Evolutionary conservation across 179 eudicot species (phyloP).

Genomic region (Vitellaria paradoxa): DNA sequence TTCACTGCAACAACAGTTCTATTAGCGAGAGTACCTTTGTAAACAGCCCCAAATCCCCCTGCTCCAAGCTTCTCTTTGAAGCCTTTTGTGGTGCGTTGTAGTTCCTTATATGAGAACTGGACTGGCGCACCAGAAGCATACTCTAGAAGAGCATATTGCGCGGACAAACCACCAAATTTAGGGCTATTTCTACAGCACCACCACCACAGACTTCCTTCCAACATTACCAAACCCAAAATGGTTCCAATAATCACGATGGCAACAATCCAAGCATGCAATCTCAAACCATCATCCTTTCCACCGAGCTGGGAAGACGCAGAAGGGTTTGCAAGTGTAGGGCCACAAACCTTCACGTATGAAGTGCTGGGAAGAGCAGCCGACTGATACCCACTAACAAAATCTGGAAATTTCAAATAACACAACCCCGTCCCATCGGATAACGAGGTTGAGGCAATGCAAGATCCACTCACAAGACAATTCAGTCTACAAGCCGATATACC

Average conservation of each 20-base stretch:
- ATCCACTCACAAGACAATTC: conserved; percentile 45
- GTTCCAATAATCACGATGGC: conserved; percentile 46
- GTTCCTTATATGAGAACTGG: conserved; percentile 69
- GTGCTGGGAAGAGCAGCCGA: conserved; percentile 79
- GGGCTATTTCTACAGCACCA: conserved; percentile 62
- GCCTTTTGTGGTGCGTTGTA: conserved; percentile 63
- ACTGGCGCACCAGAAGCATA: conserved; percentile 90
- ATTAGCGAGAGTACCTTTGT: conserved; percentile 60
- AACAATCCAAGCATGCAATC: conserved; percentile 49
- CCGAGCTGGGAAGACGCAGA: conserved; percentile 23
- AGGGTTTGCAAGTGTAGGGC: conserved; percentile 46
- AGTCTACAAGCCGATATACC: conserved; percentile 47
- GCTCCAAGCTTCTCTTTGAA: conserved; percentile 83
- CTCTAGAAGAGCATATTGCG: conserved; percentile 73
- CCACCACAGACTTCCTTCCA: conserved; percentile 67
- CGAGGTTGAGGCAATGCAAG: conserved; percentile 66
- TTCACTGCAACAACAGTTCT: conserved; percentile 61
- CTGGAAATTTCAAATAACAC: conserved; percentile 44
- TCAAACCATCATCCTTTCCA: conserved; percentile 9
- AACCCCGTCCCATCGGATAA: conserved; percentile 68
- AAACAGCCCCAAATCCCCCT: conserved; percentile 86
- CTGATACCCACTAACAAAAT: conserved; percentile 59
- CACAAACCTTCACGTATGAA: conserved; percentile 73
- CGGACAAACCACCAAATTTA: conserved; percentile 46
- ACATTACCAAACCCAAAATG: conserved; percentile 29